Conservation (phyloP, 331 rosid genomes). For the Malus hybrid region DNA sequence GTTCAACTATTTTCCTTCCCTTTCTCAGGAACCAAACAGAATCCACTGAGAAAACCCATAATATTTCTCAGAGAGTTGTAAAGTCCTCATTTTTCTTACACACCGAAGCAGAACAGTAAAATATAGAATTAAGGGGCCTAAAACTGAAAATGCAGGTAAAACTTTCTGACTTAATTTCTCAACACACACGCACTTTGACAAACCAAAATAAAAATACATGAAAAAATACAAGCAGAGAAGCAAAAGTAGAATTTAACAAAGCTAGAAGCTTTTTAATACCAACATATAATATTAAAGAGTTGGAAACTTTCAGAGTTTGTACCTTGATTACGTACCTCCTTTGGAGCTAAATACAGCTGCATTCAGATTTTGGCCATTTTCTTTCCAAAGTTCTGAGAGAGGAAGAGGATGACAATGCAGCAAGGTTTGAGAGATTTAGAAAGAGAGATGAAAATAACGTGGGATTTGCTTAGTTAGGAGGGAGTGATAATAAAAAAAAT, state of each 20-base stretch:
- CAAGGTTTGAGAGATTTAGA: background rate
- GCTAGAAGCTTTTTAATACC: background rate
- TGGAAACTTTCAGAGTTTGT: background rate
- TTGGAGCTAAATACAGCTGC: background rate
- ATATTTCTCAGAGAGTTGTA: background rate
- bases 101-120: background rate
- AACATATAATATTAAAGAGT: background rate
- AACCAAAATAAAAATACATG: background rate
- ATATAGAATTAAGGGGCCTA: background rate
- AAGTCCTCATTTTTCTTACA: background rate
- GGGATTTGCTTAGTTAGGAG: background rate
- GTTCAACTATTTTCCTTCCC: background rate
- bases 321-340: slow-evolving; percentile 2
- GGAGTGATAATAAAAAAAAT: too few relatives aligned
- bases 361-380: slow-evolving; percentile 1
- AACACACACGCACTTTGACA: background rate
- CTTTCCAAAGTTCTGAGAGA: background rate
- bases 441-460: background rate
- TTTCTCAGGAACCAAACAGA: background rate
- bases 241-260: background rate
- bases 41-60: background rate
- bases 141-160: background rate
- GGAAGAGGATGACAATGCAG: slow-evolving; percentile 2
- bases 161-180: background rate
- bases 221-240: background rate